A percentile compares a stretch with the other conserved stretches of the same genome.
Conservation (phyloP, 192 early-diverging fungal genomes). For the Glomus cerebriforme region DNA sequence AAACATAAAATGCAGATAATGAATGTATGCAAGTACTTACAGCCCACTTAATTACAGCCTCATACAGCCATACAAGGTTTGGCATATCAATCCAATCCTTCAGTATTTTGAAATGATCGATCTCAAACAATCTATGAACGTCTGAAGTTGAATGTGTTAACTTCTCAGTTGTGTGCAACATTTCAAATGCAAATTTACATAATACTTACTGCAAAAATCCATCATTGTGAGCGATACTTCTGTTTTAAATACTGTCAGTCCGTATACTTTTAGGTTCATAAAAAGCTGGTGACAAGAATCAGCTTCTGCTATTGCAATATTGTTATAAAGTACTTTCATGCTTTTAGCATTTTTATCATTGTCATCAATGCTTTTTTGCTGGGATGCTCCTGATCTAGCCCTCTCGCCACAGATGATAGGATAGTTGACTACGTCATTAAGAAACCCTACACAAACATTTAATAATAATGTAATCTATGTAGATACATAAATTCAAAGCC, state of each 20-base stretch:
- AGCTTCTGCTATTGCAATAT: conserved; percentile 32
- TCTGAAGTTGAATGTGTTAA: no score
- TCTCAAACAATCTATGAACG: no score
- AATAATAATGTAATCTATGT: conserved; percentile 31
- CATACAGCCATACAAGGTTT: conserved; percentile 23
- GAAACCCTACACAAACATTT: background rate
- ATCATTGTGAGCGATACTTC: conserved; percentile 29
- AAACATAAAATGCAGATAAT: conserved; percentile 9
- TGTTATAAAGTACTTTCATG: conserved; percentile 21
- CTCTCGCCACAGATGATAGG: conserved; percentile 29
- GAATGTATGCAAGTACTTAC: conserved; percentile 5
- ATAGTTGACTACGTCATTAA: conserved; percentile 31
- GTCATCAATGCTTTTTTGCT: conserved; percentile 29
- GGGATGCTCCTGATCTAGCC: conserved; percentile 25
- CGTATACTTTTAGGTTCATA: conserved; percentile 26
- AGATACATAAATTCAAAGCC: conserved; percentile 23
- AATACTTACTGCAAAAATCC: no score
- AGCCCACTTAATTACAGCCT: conserved; percentile 30
- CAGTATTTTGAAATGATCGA: no score
- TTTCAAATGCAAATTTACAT: no score
- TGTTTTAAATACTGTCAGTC: conserved; percentile 26
- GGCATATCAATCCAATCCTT: no score
- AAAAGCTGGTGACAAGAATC: conserved; percentile 26
- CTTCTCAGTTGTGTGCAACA: no score
- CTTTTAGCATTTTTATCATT: conserved; percentile 27